A percentile compares a stretch with the other conserved stretches of the same genome.
Evolutionary conservation across 1,284 basidiomycete genomes (phyloP).

Genomic region (Hemileia vastatrix): DNA sequence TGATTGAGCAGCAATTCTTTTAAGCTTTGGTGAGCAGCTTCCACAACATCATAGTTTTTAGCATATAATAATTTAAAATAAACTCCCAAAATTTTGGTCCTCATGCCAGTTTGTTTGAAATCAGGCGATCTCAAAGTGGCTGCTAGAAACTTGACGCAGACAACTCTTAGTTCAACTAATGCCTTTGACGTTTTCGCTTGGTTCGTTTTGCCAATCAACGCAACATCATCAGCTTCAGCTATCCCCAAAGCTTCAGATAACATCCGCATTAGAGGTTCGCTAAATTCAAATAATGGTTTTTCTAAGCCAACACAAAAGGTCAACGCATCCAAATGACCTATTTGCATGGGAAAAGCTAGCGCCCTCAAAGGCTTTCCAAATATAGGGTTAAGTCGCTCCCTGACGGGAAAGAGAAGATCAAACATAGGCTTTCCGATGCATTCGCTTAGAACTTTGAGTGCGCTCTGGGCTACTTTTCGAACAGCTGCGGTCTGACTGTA

Average conservation of each 20-base stretch:
- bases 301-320: constrained; percentile 61
- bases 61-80: constrained; percentile 99
- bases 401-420: constrained; percentile 72
- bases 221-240: constrained; percentile 86
- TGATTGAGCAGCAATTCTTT: constrained; percentile 63
- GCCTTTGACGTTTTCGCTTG: constrained; percentile 72
- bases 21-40: constrained; percentile 88
- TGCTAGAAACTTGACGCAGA: constrained; percentile 83
- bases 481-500: constrained; percentile 79
- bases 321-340: constrained; percentile 95
- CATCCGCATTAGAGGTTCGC: constrained; percentile 83
- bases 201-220: constrained; percentile 59
- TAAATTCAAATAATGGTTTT: constrained; percentile 50
- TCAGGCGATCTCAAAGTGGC: constrained; percentile 91
- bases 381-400: constrained; percentile 77
- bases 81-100: constrained; percentile 60
- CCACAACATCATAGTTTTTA: constrained; percentile 80
- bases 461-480: constrained; percentile 70
- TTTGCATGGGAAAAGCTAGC: constrained; percentile 88
- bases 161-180: constrained; percentile 83
- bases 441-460: constrained; percentile 69
- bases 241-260: constrained; percentile 89
- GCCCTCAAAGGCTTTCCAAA: constrained; percentile 96
- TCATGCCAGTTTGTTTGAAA: constrained; percentile 50
- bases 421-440: constrained; percentile 62